A percentile compares a stretch with the other conserved stretches of the same genome.
These are phyloP conservation scores for Suillus cothurnatus DNA, from an alignment of 768 basidiomycete species.

Conservation along the genomic window DNA sequence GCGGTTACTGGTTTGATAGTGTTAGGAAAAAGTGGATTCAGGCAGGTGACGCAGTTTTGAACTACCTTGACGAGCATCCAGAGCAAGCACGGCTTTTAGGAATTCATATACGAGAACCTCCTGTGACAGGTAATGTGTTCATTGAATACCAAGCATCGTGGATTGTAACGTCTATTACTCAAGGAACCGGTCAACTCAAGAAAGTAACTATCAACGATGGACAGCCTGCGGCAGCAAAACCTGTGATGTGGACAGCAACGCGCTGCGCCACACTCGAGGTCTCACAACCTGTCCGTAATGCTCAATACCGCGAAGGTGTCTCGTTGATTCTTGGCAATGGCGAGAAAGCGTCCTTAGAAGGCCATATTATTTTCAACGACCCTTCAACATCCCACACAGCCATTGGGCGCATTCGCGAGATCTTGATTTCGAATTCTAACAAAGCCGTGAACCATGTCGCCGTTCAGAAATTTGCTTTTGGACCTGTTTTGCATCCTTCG, in stretches of 20 bases:
- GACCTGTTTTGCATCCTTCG: not conserved
- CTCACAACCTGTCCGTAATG: not conserved
- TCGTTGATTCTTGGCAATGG: not conserved
- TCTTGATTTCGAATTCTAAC: not conserved
- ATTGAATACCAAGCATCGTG: not conserved
- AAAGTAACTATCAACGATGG: not conserved
- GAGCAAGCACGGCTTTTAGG: no score
- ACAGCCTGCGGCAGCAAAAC: not conserved
- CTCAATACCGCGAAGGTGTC: not conserved
- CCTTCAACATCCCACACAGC: not conserved
- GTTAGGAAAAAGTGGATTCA: not conserved
- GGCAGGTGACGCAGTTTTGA: conserved; percentile 1
- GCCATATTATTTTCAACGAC: not conserved
- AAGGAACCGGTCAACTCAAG: not conserved
- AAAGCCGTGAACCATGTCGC: not conserved
- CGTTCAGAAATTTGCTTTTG: not conserved
- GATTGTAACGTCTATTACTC: not conserved
- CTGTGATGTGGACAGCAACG: not conserved
- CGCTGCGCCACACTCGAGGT: not conserved
- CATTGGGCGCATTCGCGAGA: not conserved
- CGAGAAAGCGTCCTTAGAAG: not conserved
- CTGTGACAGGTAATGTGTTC: not conserved
- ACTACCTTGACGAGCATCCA: conserved; percentile 8
- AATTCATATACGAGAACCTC: not conserved
- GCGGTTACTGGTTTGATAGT: conserved; percentile 18